Conservation (phyloP, 2,329 filamentous ascomycete genomes). For the Cladosporium sp. region DNA sequence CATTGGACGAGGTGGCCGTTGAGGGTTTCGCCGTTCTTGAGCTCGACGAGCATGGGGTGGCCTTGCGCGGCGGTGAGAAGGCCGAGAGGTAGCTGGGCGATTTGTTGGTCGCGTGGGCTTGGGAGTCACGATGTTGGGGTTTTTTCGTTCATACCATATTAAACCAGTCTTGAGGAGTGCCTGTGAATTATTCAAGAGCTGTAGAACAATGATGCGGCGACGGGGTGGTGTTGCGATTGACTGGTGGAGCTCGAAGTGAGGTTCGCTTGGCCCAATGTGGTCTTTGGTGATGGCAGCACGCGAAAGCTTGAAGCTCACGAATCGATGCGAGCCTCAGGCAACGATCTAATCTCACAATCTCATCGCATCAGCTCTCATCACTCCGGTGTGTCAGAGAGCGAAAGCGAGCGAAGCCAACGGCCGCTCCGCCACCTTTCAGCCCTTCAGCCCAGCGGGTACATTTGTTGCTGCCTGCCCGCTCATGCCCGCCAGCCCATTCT, state of each 20-base stretch:
- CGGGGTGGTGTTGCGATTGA: background rate
- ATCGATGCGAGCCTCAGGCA: background rate
- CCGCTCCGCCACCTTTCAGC: background rate
- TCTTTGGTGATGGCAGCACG: conserved; percentile 1
- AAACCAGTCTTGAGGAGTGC: background rate
- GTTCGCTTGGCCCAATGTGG: conserved; percentile 11
- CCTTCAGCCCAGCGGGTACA: conserved; percentile 4
- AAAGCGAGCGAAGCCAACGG: conserved; percentile 6
- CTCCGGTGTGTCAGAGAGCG: background rate
- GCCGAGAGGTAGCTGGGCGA: conserved; percentile 64
- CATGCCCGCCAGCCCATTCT: background rate
- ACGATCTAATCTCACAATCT: background rate
- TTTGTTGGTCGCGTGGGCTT: conserved; percentile 24
- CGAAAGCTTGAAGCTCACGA: conserved; percentile 2
- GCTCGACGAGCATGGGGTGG: conserved; percentile 95
- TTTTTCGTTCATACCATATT: conserved; percentile 29
- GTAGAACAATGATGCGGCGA: background rate
- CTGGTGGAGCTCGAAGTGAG: conserved; percentile 12
- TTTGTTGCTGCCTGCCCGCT: conserved; percentile 9
- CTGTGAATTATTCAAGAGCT: background rate
- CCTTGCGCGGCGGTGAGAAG: conserved; percentile 94
- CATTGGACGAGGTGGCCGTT: conserved; percentile 95
- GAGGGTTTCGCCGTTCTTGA: conserved; percentile 95
- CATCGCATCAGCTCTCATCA: background rate
- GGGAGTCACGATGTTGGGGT: background rate